Base-by-base conservation (phyloP, 1,284 basidiomycete species). In the Rhodotorula mucilaginosa region DNA sequence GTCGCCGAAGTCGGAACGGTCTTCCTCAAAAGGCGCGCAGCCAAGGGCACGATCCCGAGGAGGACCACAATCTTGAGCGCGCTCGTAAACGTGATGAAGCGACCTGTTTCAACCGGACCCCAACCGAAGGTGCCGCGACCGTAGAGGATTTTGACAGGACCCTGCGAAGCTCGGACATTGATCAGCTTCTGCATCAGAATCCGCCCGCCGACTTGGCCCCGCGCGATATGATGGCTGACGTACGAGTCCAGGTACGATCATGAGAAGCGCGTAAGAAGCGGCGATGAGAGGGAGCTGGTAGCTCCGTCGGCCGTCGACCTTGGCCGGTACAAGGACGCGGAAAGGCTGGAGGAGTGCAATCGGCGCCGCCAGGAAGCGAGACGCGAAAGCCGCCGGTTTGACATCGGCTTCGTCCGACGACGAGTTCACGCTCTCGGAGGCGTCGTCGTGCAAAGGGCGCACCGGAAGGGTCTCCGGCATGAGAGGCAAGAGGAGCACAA, bases 391-490 rank as follows among this genome's bases (percentile, higher is more conserved):
- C 26, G 26, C 23, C 54, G 54, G 54, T 16, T 26, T 56, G 54
- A 29, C 54, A 13, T n/a, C 26, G 26, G 3, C 23, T 12, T 52
- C 51, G 19, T 52, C 51, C 12, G 51, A n/a, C 18, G 19, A 21
- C 12, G 51, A 23, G 23, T 10, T 44, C 10, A 44, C 12, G 39
- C 8, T 21, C 10, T 52, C 51, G 23, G 21, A 52, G 12, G n/a
- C 23, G 21, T 52, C 51, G 19, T n/a, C 21, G 21, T n/a, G 51
- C 39, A 44, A 44, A 44, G 39, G 39, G 5, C n/a, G 21, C 21
- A n/a, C 51, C 10, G 64, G 56, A 26, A 74, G 67, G 1, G 72
- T 72, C 21, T 76, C 75, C 29, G 73, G 75, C 61, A 76, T 52
- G 65, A 74, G 39, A 4, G 68, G 57, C 29, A 73, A 6, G 16